Evolutionary conservation across 768 basidiomycete genomes (phyloP).

Genomic region (Baorangia bicolor): DNA sequence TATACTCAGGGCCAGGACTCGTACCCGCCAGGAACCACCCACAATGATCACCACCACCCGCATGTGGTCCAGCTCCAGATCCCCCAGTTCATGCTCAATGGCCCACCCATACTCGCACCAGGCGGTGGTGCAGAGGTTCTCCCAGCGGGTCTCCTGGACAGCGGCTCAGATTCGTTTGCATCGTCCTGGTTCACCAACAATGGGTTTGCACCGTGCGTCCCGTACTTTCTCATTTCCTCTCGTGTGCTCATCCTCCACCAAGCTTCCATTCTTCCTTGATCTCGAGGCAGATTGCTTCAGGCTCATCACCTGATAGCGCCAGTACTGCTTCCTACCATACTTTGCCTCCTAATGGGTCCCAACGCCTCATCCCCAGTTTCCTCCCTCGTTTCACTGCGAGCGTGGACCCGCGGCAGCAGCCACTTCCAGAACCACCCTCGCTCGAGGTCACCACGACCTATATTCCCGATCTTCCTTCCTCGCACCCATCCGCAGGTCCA

Average conservation of each 20-base stretch:
- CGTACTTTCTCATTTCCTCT: not conserved
- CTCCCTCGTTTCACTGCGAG: not conserved
- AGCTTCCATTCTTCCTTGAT: slow-evolving; percentile 25
- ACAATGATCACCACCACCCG: slow-evolving; percentile 10
- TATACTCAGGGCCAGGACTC: not conserved
- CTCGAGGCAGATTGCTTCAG: slow-evolving; percentile 13
- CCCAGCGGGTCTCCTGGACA: slow-evolving; percentile 42
- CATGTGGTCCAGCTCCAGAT: slow-evolving; percentile 53
- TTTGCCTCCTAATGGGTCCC: not conserved
- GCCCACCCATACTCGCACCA: slow-evolving; percentile 59
- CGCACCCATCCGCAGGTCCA: slow-evolving; percentile 1
- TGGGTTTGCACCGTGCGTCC: slow-evolving; percentile 38
- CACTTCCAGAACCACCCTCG: slow-evolving; percentile 5
- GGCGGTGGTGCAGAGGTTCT: slow-evolving; percentile 77
- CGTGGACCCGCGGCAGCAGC: slow-evolving; percentile 5
- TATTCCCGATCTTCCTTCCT: slow-evolving; percentile 4
- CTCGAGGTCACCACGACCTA: slow-evolving; percentile 1
- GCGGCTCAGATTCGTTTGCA: slow-evolving; percentile 25
- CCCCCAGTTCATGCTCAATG: slow-evolving; percentile 60
- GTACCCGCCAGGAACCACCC: not conserved
- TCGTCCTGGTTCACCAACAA: slow-evolving; percentile 53
- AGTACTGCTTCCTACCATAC: not conserved
- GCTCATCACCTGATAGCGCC: not conserved
- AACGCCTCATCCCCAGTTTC: not conserved
- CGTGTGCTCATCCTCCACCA: slow-evolving; percentile 11